Base-by-base conservation (phyloP, 768 basidiomycete genomes). In the Boletus rubroflammeus region DNA sequence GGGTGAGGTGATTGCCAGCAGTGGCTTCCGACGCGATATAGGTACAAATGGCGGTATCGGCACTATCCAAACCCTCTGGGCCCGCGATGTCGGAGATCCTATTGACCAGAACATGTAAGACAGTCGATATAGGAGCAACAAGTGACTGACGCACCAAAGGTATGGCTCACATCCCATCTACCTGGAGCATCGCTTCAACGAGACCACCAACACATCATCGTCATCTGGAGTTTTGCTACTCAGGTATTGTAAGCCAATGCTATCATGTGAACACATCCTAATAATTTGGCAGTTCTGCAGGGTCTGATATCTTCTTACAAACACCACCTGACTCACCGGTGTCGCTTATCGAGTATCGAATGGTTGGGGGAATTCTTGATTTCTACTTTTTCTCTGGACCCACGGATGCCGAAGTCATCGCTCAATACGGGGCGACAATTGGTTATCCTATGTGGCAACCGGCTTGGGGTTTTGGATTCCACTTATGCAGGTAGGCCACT, bases 201-300 rank as follows among this genome's bases (percentile, higher is more conserved):
- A 72, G 21, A 69, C 68, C 2, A 78, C 81, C 1, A 73, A 76
- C 32, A 77, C 63, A 6, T 81, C 85, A 1, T 73, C 76, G 46
- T 81, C 88, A 0, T 90, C 90, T 68, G 90, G 90, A 28, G 88
- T 91, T 36, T 88, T 92, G 62, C 67, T 90, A 19, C 76, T 86
- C 56, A 87, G 79, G 84, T 84, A 65, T 21, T 58, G 38, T 14
- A 45, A 38, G 38, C 14, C 28, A 15, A 46, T n/a, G 35, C 26
- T 31, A 43, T 26, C 50, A 36, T 14, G n/a, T 41, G 35, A 31
- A 50, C 44, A 11, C 2, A 44, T 42, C 53, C 36, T 49, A 51
- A 55, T 57, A 36, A 58, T 54, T 50, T 47, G 11, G 34, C 49
- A 86, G 85, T 64, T 75, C 88, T 17, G 78, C 84, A 28, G 88